Conservation (phyloP, 768 basidiomycete species). For the Mrakia gelida region DNA sequence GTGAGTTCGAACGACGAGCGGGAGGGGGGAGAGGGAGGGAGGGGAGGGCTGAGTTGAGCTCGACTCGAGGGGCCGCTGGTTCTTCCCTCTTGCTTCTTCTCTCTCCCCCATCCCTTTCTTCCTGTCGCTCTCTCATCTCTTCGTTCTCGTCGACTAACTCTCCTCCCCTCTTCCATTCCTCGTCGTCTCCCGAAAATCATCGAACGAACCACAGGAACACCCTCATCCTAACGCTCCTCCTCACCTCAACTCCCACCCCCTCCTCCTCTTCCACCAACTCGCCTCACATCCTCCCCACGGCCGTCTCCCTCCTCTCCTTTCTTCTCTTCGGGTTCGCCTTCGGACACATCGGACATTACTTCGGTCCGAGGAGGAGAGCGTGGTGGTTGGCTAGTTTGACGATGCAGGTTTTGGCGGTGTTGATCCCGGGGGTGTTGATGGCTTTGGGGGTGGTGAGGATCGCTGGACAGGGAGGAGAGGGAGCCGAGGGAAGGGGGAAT, state of each 20-base stretch:
- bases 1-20: background rate
- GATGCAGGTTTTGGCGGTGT: background rate
- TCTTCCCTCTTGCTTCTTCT: background rate
- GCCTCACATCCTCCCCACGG: slow-evolving; percentile 6
- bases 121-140: background rate
- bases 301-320: slow-evolving; percentile 23
- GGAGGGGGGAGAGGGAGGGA: background rate
- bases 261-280: background rate
- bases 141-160: background rate
- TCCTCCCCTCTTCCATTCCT: background rate
- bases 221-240: slow-evolving; percentile 11
- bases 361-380: background rate
- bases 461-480: background rate
- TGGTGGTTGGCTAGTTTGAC: slow-evolving; percentile 1
- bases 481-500: background rate
- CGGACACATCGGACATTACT: background rate
- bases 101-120: background rate
- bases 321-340: slow-evolving; percentile 7
- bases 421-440: background rate
- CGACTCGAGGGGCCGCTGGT: background rate
- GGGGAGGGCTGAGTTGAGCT: background rate
- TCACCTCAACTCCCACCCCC: background rate
- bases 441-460: background rate
- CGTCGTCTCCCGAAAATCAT: background rate
- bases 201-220: background rate